A percentile compares a stretch with the other conserved stretches of the same genome.
Conservation (phyloP, 176 grass and related monocot genomes). For the Sorghum bicolor region DNA sequence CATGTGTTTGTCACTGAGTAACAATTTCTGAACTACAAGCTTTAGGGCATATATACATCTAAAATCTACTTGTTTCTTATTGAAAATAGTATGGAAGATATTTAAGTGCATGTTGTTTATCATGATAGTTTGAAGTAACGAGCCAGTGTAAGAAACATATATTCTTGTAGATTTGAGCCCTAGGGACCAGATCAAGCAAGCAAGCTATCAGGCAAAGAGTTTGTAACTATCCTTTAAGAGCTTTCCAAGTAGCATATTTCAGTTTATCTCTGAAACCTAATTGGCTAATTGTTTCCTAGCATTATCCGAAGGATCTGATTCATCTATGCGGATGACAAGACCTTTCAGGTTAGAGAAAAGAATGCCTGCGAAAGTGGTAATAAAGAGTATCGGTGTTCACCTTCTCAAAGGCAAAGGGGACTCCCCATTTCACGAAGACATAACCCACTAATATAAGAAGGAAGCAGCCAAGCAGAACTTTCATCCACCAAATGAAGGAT, state of each 20-base stretch:
- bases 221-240: background rate
- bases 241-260: background rate
- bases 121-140: background rate
- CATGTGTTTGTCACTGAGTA: background rate
- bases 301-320: background rate
- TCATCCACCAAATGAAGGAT: constrained; percentile 78
- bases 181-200: background rate
- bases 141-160: constrained; percentile 4
- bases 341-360: background rate
- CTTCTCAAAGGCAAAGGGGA: constrained; percentile 90
- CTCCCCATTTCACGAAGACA: constrained; percentile 70
- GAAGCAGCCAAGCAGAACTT: constrained; percentile 53
- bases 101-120: background rate
- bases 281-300: background rate
- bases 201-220: background rate
- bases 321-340: background rate
- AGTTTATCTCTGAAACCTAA: background rate
- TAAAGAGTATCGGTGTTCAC: constrained; percentile 15
- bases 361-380: background rate
- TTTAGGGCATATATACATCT: background rate
- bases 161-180: background rate
- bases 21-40: background rate
- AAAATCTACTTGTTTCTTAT: background rate
- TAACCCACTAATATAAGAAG: constrained; percentile 49
- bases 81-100: background rate